Conservation (phyloP, 1,139 yeast species). For the Saccharomyces uvarum region DNA sequence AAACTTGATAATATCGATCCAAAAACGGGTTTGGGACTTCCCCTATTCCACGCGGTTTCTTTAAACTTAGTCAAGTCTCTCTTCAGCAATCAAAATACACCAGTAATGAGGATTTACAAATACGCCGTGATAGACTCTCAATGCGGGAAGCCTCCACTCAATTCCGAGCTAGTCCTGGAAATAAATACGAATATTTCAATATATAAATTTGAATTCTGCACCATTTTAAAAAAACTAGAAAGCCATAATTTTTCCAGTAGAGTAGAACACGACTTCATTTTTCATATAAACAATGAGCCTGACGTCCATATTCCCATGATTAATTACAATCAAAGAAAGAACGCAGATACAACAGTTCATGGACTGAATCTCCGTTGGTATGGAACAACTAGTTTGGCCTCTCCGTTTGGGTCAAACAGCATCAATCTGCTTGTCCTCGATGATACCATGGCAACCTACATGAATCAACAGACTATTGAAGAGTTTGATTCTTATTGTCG, state of each 20-base stretch:
- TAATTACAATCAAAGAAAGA: constrained; percentile 19
- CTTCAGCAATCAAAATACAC: constrained; percentile 23
- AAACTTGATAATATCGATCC: constrained; percentile 18
- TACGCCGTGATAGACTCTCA: constrained; percentile 18
- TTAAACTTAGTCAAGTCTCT: constrained; percentile 26
- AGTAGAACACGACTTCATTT: constrained; percentile 21
- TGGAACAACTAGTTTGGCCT: constrained; percentile 30
- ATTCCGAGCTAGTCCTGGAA: constrained; percentile 12
- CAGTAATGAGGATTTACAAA: constrained; percentile 29
- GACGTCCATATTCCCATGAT: constrained; percentile 12
- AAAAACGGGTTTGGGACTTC: constrained; percentile 28
- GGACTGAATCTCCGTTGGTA: constrained; percentile 27
- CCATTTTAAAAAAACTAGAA: constrained; percentile 14
- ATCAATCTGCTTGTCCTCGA: constrained; percentile 28
- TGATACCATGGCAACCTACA: constrained; percentile 30
- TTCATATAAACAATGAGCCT: constrained; percentile 10
- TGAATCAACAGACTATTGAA: constrained; percentile 15
- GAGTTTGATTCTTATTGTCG: constrained; percentile 12
- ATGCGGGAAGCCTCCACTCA: constrained; percentile 8
- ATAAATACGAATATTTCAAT: constrained; percentile 9
- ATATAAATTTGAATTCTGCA: constrained; percentile 21
- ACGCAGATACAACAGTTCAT: constrained; percentile 23
- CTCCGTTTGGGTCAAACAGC: constrained; percentile 28
- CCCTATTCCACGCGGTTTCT: constrained; percentile 31
- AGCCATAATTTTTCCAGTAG: constrained; percentile 10